Evolutionary conservation across 768 basidiomycete genomes (phyloP).

Genomic region (Rhodotorula kratochvilovae): DNA sequence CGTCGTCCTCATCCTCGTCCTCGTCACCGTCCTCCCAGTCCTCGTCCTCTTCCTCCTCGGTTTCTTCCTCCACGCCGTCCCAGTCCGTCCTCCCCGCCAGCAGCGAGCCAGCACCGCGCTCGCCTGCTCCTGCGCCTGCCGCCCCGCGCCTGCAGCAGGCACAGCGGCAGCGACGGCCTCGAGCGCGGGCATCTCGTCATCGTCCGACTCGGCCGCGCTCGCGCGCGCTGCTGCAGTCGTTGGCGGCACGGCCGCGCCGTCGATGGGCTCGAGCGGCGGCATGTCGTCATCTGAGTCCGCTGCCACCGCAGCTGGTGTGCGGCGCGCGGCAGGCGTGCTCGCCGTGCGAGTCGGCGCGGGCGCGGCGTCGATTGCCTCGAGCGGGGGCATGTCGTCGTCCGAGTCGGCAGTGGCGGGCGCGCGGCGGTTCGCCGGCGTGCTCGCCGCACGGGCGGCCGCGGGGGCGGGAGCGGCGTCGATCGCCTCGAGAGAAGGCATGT

Average conservation of each 20-base stretch:
- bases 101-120: neutral
- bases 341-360: too few relatives aligned
- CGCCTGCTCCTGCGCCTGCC: too few relatives aligned
- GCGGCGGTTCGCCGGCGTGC: too few relatives aligned
- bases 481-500: too few relatives aligned
- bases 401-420: too few relatives aligned
- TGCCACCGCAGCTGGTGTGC: too few relatives aligned
- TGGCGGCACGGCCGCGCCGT: neutral
- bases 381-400: constrained; percentile 25
- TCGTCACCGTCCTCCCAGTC: constrained; percentile 16
- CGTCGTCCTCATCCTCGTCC: neutral
- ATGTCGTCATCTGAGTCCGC: too few relatives aligned
- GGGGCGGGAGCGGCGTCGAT: too few relatives aligned
- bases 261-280: constrained; percentile 17
- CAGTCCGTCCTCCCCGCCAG: neutral
- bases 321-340: too few relatives aligned
- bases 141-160: too few relatives aligned
- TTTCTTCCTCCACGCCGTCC: neutral
- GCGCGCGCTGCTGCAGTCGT: neutral
- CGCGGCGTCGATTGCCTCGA: too few relatives aligned
- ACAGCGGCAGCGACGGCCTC: neutral
- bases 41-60: neutral
- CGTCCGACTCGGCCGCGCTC: neutral
- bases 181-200: neutral
- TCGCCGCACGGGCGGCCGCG: too few relatives aligned